phyloP scores from a whole-genome alignment of 148 eudicot genomes.

The Rhododendron ovatum region DNA sequence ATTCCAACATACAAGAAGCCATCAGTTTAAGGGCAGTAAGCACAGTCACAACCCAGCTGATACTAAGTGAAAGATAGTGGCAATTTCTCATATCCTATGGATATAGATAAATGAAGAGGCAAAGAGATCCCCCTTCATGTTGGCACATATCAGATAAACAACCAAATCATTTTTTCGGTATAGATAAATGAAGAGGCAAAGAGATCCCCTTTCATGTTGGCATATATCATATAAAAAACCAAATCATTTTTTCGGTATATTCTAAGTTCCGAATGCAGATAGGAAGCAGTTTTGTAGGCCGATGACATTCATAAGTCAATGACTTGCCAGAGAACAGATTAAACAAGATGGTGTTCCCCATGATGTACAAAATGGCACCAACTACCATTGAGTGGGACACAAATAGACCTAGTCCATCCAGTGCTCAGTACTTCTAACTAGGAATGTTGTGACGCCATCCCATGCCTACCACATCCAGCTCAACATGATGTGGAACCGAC shows the following conservation, averaged over 20 bases:
- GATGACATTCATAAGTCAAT: neutral
- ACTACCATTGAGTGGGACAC: neutral
- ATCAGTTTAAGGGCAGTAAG: neutral
- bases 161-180: neutral
- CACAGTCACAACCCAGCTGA: neutral
- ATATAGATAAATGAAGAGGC: neutral
- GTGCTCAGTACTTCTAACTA: neutral
- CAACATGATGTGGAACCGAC: neutral
- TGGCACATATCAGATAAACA: too few species aligned
- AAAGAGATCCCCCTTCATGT: neutral
- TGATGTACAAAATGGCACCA: neutral
- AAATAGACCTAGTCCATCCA: neutral
- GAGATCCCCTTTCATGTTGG: neutral
- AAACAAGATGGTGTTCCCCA: neutral
- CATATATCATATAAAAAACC: too few species aligned
- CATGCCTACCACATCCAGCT: neutral
- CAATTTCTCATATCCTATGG: neutral
- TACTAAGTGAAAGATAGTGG: neutral
- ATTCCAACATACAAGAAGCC: neutral
- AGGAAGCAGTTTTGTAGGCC: neutral
- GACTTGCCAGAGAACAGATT: neutral
- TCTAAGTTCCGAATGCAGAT: neutral
- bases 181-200: neutral
- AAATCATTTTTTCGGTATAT: neutral
- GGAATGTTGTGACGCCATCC: neutral